Base-by-base conservation (phyloP, 805 yeast species). In the Nakazawaea molendinolei region DNA sequence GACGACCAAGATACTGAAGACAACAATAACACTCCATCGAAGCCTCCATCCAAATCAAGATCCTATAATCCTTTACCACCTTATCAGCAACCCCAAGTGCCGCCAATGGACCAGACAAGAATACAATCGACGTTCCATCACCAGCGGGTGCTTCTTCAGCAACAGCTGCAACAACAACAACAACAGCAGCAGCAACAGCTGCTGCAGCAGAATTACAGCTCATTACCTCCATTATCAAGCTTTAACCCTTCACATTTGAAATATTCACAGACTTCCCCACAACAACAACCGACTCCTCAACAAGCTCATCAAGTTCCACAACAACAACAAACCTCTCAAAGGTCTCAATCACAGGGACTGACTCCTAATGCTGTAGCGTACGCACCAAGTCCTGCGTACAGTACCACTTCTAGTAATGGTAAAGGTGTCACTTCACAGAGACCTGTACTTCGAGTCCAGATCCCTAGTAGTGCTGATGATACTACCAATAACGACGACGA, bases 361-460 rank as follows among this genome's bases (percentile, higher is more conserved):
- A n/a, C n/a, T n/a, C n/a, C n/a, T n/a, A n/a, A n/a, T n/a, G n/a
- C n/a, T n/a, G n/a, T n/a, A n/a, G n/a, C 29, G n/a, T 32, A 41
- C 10, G 44, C 46, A 1, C 33, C 47, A 10, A 38, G 46, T 30
- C 45, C 48, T 10, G 44, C 46, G 18, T 42, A 42, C 28, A 33
- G 38, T 20, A 43, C 20, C 50, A 48, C 41, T 17, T 42, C 40
- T 24, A 25, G 40, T 32, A 38, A 38, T 39, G 45, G 28, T 24
- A 19, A 29, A 24, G 18, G 24, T 43, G 44, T 47, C 7, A 21
- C 14, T 8, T 36, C 47, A 8, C 42, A 58, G 33, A 56, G 86
- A 41, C 86, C 86, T 1, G 67, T 78, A 1, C 56, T 79, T 30
- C 56, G 84, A 38, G 79, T 79, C 8, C 76, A 76, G 45, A 79